Evolutionary conservation across 2,329 filamentous ascomycete genomes (phyloP), one percentile per base, ranked within the genome.

Genomic region (Aspergillus thermomutatus): DNA sequence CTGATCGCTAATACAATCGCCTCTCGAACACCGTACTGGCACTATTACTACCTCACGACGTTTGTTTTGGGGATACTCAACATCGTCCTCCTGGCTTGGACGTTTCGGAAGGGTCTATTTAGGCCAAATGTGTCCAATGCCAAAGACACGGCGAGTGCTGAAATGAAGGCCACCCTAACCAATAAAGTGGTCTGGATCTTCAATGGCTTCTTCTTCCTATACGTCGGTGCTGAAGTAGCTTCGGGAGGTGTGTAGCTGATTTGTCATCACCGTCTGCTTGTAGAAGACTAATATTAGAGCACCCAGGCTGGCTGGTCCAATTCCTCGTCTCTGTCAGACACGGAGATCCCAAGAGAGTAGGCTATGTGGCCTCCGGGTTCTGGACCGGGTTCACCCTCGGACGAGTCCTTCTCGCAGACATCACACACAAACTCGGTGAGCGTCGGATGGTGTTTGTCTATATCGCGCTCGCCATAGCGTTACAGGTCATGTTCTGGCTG

Each of bases 151-250:
- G 63, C 64, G 3, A 61, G 49, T 14, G 54, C 56, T 10, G 62
- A 66, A 52, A 43, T 66, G 41, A 58, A 54, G 19, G 63, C 60
- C 5, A 64, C 62, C 3, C 34, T 66, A 9, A 31, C 55, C 2
- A 62, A 62, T 50, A 58, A 54, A 41, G 49, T 59, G 7, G 60
- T 66, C 14, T 66, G 64, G 64, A 61, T 65, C 34, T 53, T 66
- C 31, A 65, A 65, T 31, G 60, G 60, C 14, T 66, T 66, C 34
- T 66, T 65, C 55, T 64, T 66, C 46, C 57, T 66, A 37, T 66
- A 66, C 56, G 60, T 60, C 14, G 64, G 64, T 10, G 62, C 62
- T 17, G 64, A 66, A 45, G 64, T 66, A 27, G 64, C 59, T 26
- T 60, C 61, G 41, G 64, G 64, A n/a, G 64, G 64, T 66, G 61